Evolutionary conservation across 2,329 filamentous ascomycete species (phyloP).

Genomic region (Leptographium lundbergii): DNA sequence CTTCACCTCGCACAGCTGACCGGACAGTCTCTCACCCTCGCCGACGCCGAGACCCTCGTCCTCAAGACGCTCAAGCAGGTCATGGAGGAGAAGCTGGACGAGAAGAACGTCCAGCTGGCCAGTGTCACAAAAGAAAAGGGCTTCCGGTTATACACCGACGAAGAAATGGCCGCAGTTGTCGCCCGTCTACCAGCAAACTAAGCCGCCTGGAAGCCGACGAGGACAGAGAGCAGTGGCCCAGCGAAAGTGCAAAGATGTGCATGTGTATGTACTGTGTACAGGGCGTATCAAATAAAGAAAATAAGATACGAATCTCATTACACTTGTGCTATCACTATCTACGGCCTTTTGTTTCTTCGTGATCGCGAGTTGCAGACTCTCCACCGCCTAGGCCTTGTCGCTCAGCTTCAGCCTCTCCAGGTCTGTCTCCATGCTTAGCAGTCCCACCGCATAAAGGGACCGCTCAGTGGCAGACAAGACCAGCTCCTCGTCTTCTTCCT

Average conservation of each 20-base stretch:
- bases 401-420: slow-evolving; percentile 49
- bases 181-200: slow-evolving; percentile 63
- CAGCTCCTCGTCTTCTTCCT: slow-evolving; percentile 31
- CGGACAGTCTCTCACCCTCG: slow-evolving; percentile 66
- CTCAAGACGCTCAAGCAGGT: slow-evolving; percentile 98
- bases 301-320: not conserved
- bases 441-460: slow-evolving; percentile 63
- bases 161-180: slow-evolving; percentile 91
- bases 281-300: not conserved
- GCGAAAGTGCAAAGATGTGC: not conserved
- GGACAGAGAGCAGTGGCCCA: not conserved
- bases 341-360: not conserved
- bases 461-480: slow-evolving; percentile 50
- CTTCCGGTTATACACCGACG: slow-evolving; percentile 96
- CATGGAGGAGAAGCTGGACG: slow-evolving; percentile 99
- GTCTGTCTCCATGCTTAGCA: slow-evolving; percentile 68
- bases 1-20: not conserved
- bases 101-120: slow-evolving; percentile 96
- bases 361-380: not conserved
- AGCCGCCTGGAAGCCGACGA: not conserved
- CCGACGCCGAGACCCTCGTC: slow-evolving; percentile 86
- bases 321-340: not conserved
- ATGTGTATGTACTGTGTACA: not conserved
- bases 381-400: slow-evolving; percentile 13
- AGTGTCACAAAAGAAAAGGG: slow-evolving; percentile 97